phyloP scores from a whole-genome alignment of 2,329 filamentous ascomycete genomes.

The Cyphellophora europaea region DNA sequence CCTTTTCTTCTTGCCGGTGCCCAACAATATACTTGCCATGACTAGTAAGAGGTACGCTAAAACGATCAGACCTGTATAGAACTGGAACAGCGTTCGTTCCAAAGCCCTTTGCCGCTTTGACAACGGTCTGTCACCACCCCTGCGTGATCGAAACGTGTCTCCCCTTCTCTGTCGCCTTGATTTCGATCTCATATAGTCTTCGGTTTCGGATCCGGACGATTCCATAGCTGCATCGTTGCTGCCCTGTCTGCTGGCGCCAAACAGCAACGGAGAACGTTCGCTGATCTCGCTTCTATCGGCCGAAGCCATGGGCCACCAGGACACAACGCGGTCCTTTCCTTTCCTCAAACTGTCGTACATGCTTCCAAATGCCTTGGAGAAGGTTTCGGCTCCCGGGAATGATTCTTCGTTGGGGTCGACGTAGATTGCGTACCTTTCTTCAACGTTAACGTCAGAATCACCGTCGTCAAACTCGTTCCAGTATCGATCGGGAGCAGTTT shows the following conservation, averaged over 20 bases:
- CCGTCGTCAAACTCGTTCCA: conserved; percentile 86
- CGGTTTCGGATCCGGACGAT: conserved; percentile 14
- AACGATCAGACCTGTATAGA: conserved; percentile 45
- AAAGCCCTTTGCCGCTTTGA: conserved; percentile 32
- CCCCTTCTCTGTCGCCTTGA: neutral
- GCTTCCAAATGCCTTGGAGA: conserved; percentile 43
- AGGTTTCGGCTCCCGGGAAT: conserved; percentile 55
- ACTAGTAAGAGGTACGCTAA: conserved; percentile 55
- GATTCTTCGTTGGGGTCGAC: conserved; percentile 58
- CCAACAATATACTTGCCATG: conserved; percentile 56
- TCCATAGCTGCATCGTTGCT: conserved; percentile 7
- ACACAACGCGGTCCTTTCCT: conserved; percentile 28
- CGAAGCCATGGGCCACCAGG: conserved; percentile 6
- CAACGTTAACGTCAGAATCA: conserved; percentile 48
- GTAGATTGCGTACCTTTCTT: conserved; percentile 62
- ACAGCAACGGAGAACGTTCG: conserved; percentile 6
- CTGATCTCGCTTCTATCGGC: neutral
- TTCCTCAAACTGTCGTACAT: conserved; percentile 44
- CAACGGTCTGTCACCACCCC: conserved; percentile 4
- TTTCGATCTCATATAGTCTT: conserved; percentile 1
- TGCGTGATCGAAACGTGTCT: neutral
- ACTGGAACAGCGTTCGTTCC: conserved; percentile 47
- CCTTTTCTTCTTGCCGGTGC: conserved; percentile 58
- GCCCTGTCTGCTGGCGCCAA: conserved; percentile 2
- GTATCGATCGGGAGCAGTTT: conserved; percentile 35